phyloP scores from a whole-genome alignment of 148 eudicot genomes.

The Silene latifolia region DNA sequence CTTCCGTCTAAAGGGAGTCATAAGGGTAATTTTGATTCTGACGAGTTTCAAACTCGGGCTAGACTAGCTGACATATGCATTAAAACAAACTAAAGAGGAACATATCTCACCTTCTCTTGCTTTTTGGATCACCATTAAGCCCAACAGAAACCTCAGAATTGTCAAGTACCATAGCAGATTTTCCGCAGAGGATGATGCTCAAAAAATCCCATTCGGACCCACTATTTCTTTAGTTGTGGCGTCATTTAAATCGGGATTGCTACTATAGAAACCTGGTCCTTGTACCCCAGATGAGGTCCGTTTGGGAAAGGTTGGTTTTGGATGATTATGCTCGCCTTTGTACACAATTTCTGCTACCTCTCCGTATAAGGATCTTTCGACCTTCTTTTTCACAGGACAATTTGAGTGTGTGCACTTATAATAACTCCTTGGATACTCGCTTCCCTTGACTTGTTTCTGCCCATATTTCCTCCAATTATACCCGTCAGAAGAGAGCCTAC shows the following conservation, averaged over 20 bases:
- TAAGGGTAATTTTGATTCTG: too few species aligned
- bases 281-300: constrained; percentile 37
- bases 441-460: constrained; percentile 97
- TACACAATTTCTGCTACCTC: constrained; percentile 85
- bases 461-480: constrained; percentile 95
- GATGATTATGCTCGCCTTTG: constrained; percentile 87
- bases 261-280: constrained; percentile 29
- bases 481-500: constrained; percentile 69
- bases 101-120: constrained; percentile 65
- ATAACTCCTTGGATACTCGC: constrained; percentile 88
- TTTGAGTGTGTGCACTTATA: constrained; percentile 81
- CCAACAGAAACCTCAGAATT: constrained; percentile 40
- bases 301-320: constrained; percentile 58
- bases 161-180: constrained; percentile 11
- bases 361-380: constrained; percentile 73
- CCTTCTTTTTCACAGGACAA: constrained; percentile 77
- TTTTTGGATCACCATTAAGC: constrained; percentile 38
- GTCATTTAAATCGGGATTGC: constrained; percentile 22
- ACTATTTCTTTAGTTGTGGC: constrained; percentile 27
- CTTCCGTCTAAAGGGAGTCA: too few species aligned
- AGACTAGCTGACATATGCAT: neutral
- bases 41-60: neutral
- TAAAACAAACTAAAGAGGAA: neutral
- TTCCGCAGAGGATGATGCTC: constrained; percentile 10
- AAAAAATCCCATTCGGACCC: constrained; percentile 26